Evolutionary conservation across 352 stramenopile species (phyloP), one percentile per base, ranked within the genome.

Genomic region (Phytopythium montanum): DNA sequence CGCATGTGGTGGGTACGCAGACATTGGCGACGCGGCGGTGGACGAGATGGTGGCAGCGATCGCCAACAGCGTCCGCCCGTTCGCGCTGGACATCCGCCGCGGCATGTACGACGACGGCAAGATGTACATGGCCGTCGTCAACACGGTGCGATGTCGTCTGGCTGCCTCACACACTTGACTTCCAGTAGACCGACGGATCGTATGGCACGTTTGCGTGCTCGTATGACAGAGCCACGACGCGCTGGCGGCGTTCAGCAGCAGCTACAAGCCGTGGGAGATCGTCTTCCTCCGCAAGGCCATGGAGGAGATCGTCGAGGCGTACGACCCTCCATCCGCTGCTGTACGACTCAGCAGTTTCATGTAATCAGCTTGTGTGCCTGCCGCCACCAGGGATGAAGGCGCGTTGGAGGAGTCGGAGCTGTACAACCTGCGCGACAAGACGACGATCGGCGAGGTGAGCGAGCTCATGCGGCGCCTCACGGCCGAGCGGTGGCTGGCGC

Each of bases 241-340:
- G n/a, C 39, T 92, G n/a, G 85, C 82, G 6, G 61, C 77, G 59
- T 87, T 90, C 50, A 80, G 77, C 55, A 88, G 70, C 68, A 87
- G 79, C 58, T 94, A 82, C 61, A 90, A 88, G 59, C 66, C 82
- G 23, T 92, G 85, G 83, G 85, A 94, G 62, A 94, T 94, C 59
- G 78, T 90, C 26, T 87, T 94, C 44, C 69, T 94, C 49, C 85
- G 85, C 56, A 90, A 85, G 55, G 85, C 79, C 28, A 89, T 94
- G 49, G 77, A 92, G 61, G 73, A 87, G 39, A 94, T 94, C 52
- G 75, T 90, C 31, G 85, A 91, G 21, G 79, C 71, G 80, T 90
- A 67, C 38, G 68, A 9, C 26, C 28, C 14, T 3, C 38, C 19
- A 46, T 57, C 19, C 8, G 8, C 18, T n/a, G 7, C 18, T 10